phyloP scores from a whole-genome alignment of 257 asterid species.

The Coffea eugenioides region DNA sequence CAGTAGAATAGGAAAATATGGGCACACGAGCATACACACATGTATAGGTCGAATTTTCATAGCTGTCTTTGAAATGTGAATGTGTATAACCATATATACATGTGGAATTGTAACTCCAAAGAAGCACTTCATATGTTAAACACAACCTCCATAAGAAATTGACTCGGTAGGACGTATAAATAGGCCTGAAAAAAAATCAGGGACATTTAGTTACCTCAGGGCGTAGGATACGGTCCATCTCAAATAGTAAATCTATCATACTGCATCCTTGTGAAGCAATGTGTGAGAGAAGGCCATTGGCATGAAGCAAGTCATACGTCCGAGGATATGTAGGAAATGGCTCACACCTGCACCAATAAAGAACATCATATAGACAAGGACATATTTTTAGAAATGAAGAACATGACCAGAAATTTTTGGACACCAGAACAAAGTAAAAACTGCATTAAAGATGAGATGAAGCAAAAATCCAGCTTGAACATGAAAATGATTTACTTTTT shows the following conservation, averaged over 20 bases:
- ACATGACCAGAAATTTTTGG: neutral
- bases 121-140: no score
- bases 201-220: conserved; percentile 67
- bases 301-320: conserved; percentile 90
- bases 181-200: neutral
- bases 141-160: neutral
- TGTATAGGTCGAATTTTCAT: no score
- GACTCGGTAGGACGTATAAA: neutral
- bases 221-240: conserved; percentile 91
- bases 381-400: neutral
- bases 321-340: conserved; percentile 97
- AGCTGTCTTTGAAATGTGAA: no score
- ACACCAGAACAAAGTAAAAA: neutral
- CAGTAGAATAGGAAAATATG: neutral
- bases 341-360: conserved; percentile 63
- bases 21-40: neutral
- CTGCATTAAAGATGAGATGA: neutral
- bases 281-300: conserved; percentile 67
- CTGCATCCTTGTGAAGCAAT: conserved; percentile 56
- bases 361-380: conserved; percentile 6
- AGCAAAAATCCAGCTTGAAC: neutral
- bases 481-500: neutral
- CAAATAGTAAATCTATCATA: conserved; percentile 53
- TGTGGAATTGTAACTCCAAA: no score
- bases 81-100: no score